Base-by-base conservation (phyloP, 805 yeast species). In the Candida nemodendra region DNA sequence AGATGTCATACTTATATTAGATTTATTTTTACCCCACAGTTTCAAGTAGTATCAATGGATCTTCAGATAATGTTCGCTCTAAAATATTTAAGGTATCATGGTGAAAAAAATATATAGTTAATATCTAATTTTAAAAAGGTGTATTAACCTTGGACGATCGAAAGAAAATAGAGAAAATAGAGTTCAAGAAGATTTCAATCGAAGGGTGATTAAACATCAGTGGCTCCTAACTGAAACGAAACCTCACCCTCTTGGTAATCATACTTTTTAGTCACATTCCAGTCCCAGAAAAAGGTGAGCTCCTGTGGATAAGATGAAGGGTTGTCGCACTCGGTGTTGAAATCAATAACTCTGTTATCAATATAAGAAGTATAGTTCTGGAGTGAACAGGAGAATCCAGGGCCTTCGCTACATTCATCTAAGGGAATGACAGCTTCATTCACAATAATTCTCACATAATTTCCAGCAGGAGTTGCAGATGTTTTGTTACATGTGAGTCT, bases 361-460 rank as follows among this genome's bases (percentile, higher is more conserved):
- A 42, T 51, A 38, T 59, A 59, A 3, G 52, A 42, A 41, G 62
- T 60, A 47, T 51, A 70, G 29, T 66, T 64, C 4, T 55, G 45
- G 18, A 47, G 19, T 4, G 69, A 56, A 56, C 79, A 69, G 16
- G 75, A 62, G 55, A 66, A 74, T 2, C 81, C 80, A 5, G 81
- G 81, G 4, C 81, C 81, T 19, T 59, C 50, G 26, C 65, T 57
- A 53, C 81, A 75, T 23, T 54, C 49, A 18, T 66, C 66, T 18
- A 72, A 50, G 22, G 81, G 79, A 35, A 71, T 59, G 24, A 76
- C 78, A 2, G 76, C 77, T 41, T 76, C 80, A 47, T 76, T 76
- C 15, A 74, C 47, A 13, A 72, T 58, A 25, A 64, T 61, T 54
- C 81, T 69, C 8, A 74, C 74, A 47, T 59, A 76, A 8, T 28